A percentile compares a stretch with the other conserved stretches of the same genome.
Conservation (phyloP, 345 rosid genomes). For the Clarkia xantiana region DNA sequence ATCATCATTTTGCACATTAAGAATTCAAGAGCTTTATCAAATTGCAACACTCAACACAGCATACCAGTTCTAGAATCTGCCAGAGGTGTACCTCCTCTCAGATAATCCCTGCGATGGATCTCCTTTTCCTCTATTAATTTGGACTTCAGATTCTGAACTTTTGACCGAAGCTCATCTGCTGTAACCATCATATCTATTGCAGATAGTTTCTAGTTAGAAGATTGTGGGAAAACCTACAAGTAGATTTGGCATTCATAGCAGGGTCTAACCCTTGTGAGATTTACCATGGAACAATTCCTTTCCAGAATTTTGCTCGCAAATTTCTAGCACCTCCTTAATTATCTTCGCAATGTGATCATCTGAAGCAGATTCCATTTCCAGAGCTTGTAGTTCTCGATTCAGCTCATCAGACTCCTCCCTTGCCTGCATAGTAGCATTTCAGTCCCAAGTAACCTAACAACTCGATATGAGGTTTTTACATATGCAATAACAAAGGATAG, state of each 20-base stretch:
- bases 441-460: slow-evolving; percentile 4
- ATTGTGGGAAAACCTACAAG: slow-evolving; percentile 1
- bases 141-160: slow-evolving; percentile 26
- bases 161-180: slow-evolving; percentile 41
- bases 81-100: slow-evolving; percentile 14
- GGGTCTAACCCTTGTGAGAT: slow-evolving; percentile 1
- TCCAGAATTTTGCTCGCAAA: slow-evolving; percentile 29
- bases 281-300: slow-evolving; percentile 53
- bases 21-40: not conserved
- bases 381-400: slow-evolving; percentile 35
- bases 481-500: not conserved
- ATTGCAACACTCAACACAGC: no score
- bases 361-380: slow-evolving; percentile 39
- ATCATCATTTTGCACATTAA: not conserved
- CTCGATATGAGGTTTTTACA: slow-evolving; percentile 1
- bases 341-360: slow-evolving; percentile 31
- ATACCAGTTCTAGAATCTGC: slow-evolving; percentile 23
- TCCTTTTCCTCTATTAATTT: slow-evolving; percentile 23
- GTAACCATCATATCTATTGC: slow-evolving; percentile 45
- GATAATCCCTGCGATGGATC: slow-evolving; percentile 12
- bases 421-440: slow-evolving; percentile 19
- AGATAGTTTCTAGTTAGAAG: not conserved
- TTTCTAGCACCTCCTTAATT: slow-evolving; percentile 35
- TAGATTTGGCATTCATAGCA: not conserved
- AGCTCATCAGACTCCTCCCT: slow-evolving; percentile 52